Evolutionary conservation across 78 protist species (phyloP).

Genomic region (Dictyostelium intermedium): DNA sequence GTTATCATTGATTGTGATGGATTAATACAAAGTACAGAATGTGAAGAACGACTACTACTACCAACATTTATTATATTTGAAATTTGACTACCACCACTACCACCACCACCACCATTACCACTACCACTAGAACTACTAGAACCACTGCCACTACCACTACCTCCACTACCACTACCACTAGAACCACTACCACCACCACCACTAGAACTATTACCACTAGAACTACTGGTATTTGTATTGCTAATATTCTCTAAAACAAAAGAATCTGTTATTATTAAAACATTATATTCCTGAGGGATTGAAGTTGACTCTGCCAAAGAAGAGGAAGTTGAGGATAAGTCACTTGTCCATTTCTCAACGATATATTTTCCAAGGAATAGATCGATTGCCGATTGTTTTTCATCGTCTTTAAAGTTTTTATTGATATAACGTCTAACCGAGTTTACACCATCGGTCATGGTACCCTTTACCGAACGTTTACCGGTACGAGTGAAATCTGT

Average conservation of each 20-base stretch:
- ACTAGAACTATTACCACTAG: neutral
- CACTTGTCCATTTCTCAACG: constrained; percentile 43
- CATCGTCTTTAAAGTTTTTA: constrained; percentile 69
- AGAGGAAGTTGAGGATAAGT: neutral
- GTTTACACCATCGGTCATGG: constrained; percentile 76
- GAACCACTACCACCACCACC: neutral
- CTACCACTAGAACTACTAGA: neutral
- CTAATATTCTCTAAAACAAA: neutral
- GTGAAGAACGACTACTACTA: neutral
- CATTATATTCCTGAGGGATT: neutral
- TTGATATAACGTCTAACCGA: constrained; percentile 63
- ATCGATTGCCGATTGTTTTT: constrained; percentile 77
- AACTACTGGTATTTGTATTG: neutral
- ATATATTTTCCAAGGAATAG: constrained; percentile 58
- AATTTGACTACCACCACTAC: neutral
- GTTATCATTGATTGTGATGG: neutral
- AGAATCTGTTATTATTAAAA: neutral
- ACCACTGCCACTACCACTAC: neutral
- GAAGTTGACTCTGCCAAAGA: neutral
- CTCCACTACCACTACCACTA: neutral
- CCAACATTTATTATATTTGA: neutral
- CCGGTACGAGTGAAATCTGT: constrained; percentile 84
- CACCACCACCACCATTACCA: neutral
- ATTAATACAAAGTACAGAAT: neutral
- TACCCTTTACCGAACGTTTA: constrained; percentile 74